A percentile compares a stretch with the other conserved stretches of the same genome.
These are phyloP conservation scores for Pythium plurisporium DNA, from an alignment of 352 stramenopile species.

Conservation along the genomic window DNA sequence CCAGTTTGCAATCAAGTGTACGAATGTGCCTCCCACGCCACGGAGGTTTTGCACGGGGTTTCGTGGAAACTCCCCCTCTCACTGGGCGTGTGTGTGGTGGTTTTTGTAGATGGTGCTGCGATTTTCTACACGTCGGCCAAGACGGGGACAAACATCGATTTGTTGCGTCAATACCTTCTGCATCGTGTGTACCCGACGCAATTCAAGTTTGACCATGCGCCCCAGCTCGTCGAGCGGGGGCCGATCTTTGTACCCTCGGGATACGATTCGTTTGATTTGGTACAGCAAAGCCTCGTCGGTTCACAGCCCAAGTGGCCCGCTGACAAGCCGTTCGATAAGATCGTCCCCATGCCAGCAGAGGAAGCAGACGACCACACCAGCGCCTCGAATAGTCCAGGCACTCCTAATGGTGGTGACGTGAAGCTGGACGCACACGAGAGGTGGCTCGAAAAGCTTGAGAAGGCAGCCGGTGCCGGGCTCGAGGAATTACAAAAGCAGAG, in stretches of 20 bases:
- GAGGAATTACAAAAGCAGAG: conserved; percentile 83
- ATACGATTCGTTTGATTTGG: conserved; percentile 72
- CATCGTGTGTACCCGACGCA: conserved; percentile 60
- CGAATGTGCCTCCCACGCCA: no score
- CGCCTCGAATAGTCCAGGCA: neutral
- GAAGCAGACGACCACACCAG: conserved; percentile 20
- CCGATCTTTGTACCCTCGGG: conserved; percentile 72
- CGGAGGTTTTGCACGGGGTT: no score
- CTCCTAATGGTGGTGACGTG: conserved; percentile 35
- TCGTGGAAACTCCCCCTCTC: no score
- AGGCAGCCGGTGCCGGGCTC: conserved; percentile 64
- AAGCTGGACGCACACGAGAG: conserved; percentile 62
- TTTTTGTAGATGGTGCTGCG: conserved; percentile 52
- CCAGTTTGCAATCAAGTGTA: conserved; percentile 77
- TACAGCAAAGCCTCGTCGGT: conserved; percentile 72
- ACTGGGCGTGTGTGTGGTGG: neutral
- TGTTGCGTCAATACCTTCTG: conserved; percentile 70
- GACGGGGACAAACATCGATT: conserved; percentile 65
- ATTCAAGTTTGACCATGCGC: conserved; percentile 63
- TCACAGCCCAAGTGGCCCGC: conserved; percentile 71
- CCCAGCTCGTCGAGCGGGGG: conserved; percentile 70
- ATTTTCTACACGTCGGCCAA: conserved; percentile 83
- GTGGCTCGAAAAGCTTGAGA: conserved; percentile 82
- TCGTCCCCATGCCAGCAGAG: conserved; percentile 51
- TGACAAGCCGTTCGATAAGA: conserved; percentile 80